phyloP scores from a whole-genome alignment of 2,329 filamentous ascomycete genomes.

The Fusarium brevicatenulatum region DNA sequence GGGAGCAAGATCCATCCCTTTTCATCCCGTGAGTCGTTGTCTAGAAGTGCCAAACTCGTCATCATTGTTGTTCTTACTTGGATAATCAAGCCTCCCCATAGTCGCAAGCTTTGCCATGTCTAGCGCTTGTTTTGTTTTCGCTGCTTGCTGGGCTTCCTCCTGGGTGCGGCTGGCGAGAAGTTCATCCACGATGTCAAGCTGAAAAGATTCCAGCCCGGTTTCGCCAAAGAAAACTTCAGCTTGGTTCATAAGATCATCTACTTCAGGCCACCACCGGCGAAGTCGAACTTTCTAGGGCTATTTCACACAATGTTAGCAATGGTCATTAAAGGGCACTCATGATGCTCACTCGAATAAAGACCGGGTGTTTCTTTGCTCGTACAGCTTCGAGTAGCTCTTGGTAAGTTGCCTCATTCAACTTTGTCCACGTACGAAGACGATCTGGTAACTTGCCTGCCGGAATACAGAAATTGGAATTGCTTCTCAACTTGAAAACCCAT shows the following conservation, averaged over 20 bases:
- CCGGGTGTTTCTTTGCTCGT: constrained; percentile 18
- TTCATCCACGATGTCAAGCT: constrained; percentile 34
- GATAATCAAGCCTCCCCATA: neutral
- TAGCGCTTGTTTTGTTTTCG: constrained; percentile 6
- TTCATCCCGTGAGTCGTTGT: neutral
- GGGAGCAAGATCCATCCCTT: neutral
- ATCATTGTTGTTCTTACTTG: neutral
- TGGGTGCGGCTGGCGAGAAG: constrained; percentile 26
- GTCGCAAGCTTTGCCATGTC: constrained; percentile 4
- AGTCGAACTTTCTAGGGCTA: constrained; percentile 42
- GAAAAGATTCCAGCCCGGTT: constrained; percentile 22
- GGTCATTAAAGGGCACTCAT: neutral
- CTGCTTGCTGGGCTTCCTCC: constrained; percentile 19
- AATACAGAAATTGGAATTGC: constrained; percentile 10
- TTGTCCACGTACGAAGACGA: constrained; percentile 19
- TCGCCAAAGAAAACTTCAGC: neutral
- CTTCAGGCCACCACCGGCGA: constrained; percentile 31
- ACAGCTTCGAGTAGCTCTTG: constrained; percentile 14
- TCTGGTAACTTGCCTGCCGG: constrained; percentile 28
- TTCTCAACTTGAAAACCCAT: constrained; percentile 34
- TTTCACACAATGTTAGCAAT: neutral
- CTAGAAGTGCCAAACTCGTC: neutral
- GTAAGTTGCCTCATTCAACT: constrained; percentile 15
- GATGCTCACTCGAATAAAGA: constrained; percentile 38
- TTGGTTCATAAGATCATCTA: constrained; percentile 23